Base-by-base conservation (phyloP, 768 basidiomycete genomes). In the Macrolepiota albuminosa region DNA sequence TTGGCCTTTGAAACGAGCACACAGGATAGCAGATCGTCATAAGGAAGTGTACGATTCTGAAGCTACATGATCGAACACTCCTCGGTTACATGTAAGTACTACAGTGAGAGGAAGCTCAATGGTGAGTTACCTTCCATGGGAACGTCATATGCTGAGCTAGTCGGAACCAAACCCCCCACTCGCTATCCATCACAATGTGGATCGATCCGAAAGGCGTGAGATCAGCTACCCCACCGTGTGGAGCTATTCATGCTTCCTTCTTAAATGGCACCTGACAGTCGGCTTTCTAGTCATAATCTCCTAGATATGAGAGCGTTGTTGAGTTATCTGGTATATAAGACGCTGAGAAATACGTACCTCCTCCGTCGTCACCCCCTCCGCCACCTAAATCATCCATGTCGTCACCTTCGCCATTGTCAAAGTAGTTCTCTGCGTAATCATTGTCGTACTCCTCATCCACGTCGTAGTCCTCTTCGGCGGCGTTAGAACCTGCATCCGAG, bases 371-470 rank as follows among this genome's bases (percentile, higher is more conserved):
- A 18, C 82, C 89, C 4, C 81, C 89, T 0, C 84, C 87, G 9
- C 82, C 91, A 6, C 87, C 90, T 24, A 90, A 71, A 66, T 91
- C 87, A 66, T 94, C 92, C 57, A 82, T 71, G 67, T 93, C 89
- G 55, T 93, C 91, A 4, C 79, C 86, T 72, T 93, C 91, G 18
- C 91, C 91, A 56, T 92, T 93, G 70, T 94, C 91, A 69, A 94
- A 94, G 78, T 94, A 93, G 69, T 94, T 91, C 62, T 89, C 88
- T 3, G 88, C 91, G 62, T 94, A 94, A 63, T 94, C 92, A 64
- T 94, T 93, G 71, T 93, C 92, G 67, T 93, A 92, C 66, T 93
- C 91, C 70, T 95, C 93, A 36, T 93, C 89, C 24, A 90, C 89
- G 63, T 93, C 91, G 67, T 93, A 93, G 70, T 93, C 91, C 29